Evolutionary conservation across 2,329 filamentous ascomycete species (phyloP).

Genomic region (Talaromyces sp.): DNA sequence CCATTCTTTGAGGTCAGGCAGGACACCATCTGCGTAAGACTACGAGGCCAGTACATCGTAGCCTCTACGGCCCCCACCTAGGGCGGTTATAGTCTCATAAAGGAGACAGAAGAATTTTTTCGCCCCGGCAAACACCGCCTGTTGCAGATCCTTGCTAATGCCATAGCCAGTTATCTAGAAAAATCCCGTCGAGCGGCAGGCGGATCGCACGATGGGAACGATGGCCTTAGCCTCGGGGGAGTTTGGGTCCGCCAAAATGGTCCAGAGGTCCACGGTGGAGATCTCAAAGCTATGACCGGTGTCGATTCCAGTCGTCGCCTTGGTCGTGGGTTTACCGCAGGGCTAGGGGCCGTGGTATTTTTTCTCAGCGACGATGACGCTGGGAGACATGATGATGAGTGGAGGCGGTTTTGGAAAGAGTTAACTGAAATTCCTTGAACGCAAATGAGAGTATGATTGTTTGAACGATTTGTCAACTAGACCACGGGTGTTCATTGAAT

Average conservation of each 20-base stretch:
- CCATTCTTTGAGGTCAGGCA: conserved; percentile 17
- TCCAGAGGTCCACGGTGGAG: too few relatives aligned
- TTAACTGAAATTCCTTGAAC: neutral
- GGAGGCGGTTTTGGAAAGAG: neutral
- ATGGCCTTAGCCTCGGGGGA: too few relatives aligned
- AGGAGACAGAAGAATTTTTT: conserved; percentile 29
- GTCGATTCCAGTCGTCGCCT: too few relatives aligned
- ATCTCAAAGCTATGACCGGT: too few relatives aligned
- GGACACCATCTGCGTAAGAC: conserved; percentile 30
- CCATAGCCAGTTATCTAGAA: conserved; percentile 33
- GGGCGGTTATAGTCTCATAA: conserved; percentile 20
- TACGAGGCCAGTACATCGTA: conserved; percentile 37
- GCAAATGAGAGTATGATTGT: neutral
- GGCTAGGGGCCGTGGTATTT: too few relatives aligned
- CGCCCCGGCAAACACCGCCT: conserved; percentile 21
- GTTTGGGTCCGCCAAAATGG: too few relatives aligned
- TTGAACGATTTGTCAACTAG: neutral
- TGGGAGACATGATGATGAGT: neutral
- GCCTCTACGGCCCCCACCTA: conserved; percentile 29
- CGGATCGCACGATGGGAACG: neutral
- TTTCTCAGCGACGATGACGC: too few relatives aligned
- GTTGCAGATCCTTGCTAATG: conserved; percentile 22
- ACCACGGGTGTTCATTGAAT: neutral
- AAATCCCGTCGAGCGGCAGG: conserved; percentile 21
- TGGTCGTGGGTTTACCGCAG: too few relatives aligned